Conservation (phyloP, 192 early-diverging fungal species). For the Pilaira anomala region DNA sequence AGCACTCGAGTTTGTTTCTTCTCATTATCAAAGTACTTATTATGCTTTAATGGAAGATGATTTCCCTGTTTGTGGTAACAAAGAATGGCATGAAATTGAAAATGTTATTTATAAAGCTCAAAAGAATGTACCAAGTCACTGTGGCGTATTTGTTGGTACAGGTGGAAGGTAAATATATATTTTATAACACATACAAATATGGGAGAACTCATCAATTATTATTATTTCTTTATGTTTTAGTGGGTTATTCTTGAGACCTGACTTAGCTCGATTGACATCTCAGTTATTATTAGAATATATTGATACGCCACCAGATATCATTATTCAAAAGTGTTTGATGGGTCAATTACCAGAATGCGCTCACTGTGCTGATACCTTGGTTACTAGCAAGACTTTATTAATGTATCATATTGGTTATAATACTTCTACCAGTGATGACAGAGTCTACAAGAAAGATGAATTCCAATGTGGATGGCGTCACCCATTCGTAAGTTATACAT, state of each 20-base stretch:
- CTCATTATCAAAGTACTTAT: constrained; percentile 39
- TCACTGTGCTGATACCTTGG: constrained; percentile 40
- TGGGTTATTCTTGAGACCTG: constrained; percentile 36
- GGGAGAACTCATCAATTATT: no score
- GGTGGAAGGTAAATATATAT: constrained; percentile 41
- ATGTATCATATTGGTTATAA: constrained; percentile 56
- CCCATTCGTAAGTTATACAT: constrained; percentile 47
- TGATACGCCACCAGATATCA: constrained; percentile 48
- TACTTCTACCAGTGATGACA: constrained; percentile 47
- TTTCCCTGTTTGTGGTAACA: constrained; percentile 48
- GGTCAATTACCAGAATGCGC: constrained; percentile 44
- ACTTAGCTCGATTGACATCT: constrained; percentile 29
- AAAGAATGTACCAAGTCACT: constrained; percentile 41
- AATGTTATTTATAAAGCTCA: constrained; percentile 48
- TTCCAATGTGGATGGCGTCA: constrained; percentile 59
- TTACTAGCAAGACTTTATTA: constrained; percentile 46
- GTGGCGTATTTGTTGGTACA: constrained; percentile 54
- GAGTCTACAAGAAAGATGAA: constrained; percentile 45
- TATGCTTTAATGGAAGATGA: constrained; percentile 52
- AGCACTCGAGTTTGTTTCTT: constrained; percentile 38
- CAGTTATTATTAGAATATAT: constrained; percentile 29
- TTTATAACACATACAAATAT: not conserved
- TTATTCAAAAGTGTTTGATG: constrained; percentile 51
- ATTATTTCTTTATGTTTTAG: constrained; percentile 13
- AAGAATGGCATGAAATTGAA: constrained; percentile 47